Percentiles rank a stretch among this genome's conserved stretches.
Conservation (phyloP, 805 yeast genomes). For the Saccharomycopsis sp. region DNA sequence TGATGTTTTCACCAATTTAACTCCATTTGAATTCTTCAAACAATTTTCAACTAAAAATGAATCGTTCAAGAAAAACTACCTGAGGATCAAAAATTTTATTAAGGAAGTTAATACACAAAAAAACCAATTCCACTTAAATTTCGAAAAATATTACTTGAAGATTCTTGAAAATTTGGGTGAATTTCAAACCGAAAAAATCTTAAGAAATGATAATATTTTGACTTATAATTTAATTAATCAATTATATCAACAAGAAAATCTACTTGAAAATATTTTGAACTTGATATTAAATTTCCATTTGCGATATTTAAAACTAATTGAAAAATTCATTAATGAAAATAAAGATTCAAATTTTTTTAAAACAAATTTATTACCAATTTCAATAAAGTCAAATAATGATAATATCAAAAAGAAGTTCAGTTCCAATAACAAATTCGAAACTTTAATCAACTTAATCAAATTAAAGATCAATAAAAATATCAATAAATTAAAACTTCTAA, state of each 20-base stretch:
- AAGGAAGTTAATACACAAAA: neutral
- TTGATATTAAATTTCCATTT: slow-evolving; percentile 14
- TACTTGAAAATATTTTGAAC: slow-evolving; percentile 5
- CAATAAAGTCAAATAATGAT: slow-evolving; percentile 1
- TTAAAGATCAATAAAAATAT: slow-evolving; percentile 13
- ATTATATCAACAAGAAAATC: slow-evolving; percentile 12
- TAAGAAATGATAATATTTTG: neutral
- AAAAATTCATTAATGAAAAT: slow-evolving; percentile 14
- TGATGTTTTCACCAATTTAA: neutral
- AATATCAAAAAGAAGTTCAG: slow-evolving; percentile 1
- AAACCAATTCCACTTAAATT: neutral
- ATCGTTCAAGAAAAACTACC: neutral
- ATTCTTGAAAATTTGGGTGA: neutral
- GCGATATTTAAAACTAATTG: slow-evolving; percentile 10
- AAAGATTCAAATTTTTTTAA: slow-evolving; percentile 10
- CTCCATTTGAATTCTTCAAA: neutral
- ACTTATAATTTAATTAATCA: slow-evolving; percentile 3
- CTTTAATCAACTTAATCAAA: slow-evolving; percentile 9
- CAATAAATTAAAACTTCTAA: neutral
- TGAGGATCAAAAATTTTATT: neutral
- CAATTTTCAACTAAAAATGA: neutral
- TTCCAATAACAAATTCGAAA: slow-evolving; percentile 12
- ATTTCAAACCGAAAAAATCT: neutral
- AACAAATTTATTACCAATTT: slow-evolving; percentile 11
- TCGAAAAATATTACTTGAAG: neutral